phyloP scores from a whole-genome alignment of 164 flowering plant species.

The Umbilicus rupestris region DNA sequence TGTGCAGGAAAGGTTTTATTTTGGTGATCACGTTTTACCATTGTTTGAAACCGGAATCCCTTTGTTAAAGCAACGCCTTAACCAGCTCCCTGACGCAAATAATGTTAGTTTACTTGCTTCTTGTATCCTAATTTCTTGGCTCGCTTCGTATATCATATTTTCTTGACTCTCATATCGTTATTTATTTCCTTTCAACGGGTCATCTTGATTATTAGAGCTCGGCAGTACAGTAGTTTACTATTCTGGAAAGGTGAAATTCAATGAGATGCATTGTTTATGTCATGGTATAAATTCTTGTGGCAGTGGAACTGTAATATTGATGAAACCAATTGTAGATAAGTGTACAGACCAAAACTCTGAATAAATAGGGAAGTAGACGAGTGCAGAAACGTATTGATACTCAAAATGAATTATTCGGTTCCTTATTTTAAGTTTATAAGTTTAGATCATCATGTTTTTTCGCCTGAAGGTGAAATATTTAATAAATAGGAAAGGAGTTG shows the following conservation, averaged over 20 bases:
- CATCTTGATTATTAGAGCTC: neutral
- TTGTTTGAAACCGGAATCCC: constrained; percentile 94
- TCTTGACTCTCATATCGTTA: neutral
- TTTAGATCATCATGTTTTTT: no score
- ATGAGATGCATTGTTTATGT: neutral
- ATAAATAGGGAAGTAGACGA: neutral
- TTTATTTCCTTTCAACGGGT: neutral
- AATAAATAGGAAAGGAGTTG: no score
- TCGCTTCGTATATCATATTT: neutral
- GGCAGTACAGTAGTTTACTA: no score
- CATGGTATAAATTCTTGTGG: neutral
- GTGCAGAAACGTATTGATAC: neutral
- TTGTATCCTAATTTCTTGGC: neutral
- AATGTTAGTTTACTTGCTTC: constrained; percentile 35
- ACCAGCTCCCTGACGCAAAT: constrained; percentile 71
- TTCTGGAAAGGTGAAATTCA: neutral
- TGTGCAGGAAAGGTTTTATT: constrained; percentile 92
- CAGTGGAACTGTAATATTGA: neutral
- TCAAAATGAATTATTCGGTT: no score
- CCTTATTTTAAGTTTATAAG: no score
- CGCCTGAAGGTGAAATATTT: no score
- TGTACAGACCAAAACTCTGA: neutral
- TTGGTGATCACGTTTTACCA: constrained; percentile 86
- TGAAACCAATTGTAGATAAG: neutral
- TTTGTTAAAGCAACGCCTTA: constrained; percentile 71